Evolutionary conservation across 306 rosid species (phyloP), one percentile per base, ranked within the genome.

Genomic region (Ziziphus jujuba): DNA sequence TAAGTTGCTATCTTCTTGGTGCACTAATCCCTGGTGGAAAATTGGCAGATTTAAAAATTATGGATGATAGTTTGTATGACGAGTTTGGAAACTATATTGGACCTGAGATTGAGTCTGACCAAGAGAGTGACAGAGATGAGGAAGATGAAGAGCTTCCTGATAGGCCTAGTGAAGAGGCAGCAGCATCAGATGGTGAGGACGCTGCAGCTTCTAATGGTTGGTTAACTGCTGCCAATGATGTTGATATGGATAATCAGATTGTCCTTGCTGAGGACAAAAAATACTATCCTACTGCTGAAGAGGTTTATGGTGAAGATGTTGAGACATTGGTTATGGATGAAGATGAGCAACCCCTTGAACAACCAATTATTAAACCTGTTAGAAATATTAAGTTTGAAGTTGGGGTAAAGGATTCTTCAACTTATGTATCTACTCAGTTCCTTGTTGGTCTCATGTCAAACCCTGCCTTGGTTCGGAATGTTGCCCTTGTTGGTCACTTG

Each of bases 71-170:
- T 82, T 81, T 93, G 51, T 93, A 93, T 51, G 99, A 93, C 36
- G 97, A 93, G 84, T 93, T 93, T 28, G 99, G 99, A 2, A 93
- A 93, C 89, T 93, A 93, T 73, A 93, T 93, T 55, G 99, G 99
- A 2, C 99, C 99, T 3, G 99, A 93, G 71, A 93, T 93, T 24
- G 99, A 93, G 63, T 88, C 96, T 34, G 99, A 90, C 72, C 80
- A 52, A 61, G 99, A 93, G 57, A 87, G 97, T 72, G 99, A 90
- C 43, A 52, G 90, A 15, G 97, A 86, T 5, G 84, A 80, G 1
- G 92, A 84, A 43, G 87, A 87, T 23, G 92, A 84, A 25, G 86
- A 87, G 60, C 85, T 87, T 73, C 78, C 64, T 11, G 87, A 81
- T 55, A 79, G 90, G 75, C 75, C 58, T 9, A 67, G 66, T 1